Evolutionary conservation across 345 rosid species (phyloP), one percentile per base, ranked within the genome.

Genomic region (Combretum micranthum): DNA sequence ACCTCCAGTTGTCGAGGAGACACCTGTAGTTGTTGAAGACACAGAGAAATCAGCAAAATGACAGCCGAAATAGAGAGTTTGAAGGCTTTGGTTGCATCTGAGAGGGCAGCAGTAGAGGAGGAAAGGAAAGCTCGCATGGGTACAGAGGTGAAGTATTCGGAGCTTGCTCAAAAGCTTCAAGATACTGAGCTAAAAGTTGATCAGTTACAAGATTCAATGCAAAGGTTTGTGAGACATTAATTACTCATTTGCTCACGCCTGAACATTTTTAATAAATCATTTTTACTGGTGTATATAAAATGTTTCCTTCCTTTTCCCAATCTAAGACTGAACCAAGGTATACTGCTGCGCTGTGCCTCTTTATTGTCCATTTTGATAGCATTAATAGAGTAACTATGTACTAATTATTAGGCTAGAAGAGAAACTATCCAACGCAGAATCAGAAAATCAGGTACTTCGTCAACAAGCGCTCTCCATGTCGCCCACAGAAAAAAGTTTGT

Each of bases 381-480:
- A 32, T 4, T 32, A 32, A 32, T 32, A 32, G 10, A 32, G 5
- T 32, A 32, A 32, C 9, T 32, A 32, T 32, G 9, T 32, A 32
- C 39, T 32, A 7, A 32, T 32, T 32, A 32, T 62, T 80, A 93
- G 99, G 71, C 63, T 90, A 56, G 97, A 94, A 79, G 97, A 94
- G 69, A 94, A 85, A 65, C 94, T 94, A 69, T 80, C 96, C 66
- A 94, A 94, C 72, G 84, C 87, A 44, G 99, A 94, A 72, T 87
- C 99, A 2, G 99, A 94, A 72, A 94, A 74, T 79, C 99, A 94
- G 83, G 97, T 94, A 44, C 92, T 94, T 46, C 90, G 99, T 50
- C 96, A 94, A 73, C 99, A 94, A 72, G 90, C 99, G 59, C 75
- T 94, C 67, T 74, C 92, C 60, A 79, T 94, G 62, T 90, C 99